phyloP scores from a whole-genome alignment of 2,329 filamentous ascomycete species.

The Hypoxylon sp. region DNA sequence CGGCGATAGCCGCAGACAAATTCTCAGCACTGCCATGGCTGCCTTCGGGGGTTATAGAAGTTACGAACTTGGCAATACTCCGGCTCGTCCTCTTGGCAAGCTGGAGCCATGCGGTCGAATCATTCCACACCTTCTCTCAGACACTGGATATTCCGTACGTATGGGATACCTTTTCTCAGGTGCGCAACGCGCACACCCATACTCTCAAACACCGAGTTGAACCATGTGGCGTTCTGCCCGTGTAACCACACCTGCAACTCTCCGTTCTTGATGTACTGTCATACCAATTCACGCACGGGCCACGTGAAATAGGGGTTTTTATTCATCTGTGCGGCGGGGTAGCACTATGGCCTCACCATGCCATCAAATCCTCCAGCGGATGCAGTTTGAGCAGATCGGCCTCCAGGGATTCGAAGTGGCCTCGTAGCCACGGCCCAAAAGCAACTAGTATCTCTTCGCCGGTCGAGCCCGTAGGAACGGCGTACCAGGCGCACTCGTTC shows the following conservation, averaged over 20 bases:
- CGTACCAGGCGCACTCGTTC: constrained; percentile 48
- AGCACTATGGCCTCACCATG: constrained; percentile 49
- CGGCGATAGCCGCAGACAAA: constrained; percentile 36
- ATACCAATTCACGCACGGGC: constrained; percentile 53
- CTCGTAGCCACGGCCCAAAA: constrained; percentile 43
- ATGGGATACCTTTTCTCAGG: constrained; percentile 54
- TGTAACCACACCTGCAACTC: constrained; percentile 47
- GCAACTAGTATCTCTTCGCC: constrained; percentile 45
- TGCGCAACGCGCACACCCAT: constrained; percentile 56
- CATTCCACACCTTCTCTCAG: constrained; percentile 47
- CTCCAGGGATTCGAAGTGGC: constrained; percentile 31
- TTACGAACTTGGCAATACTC: constrained; percentile 34
- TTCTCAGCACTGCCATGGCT: neutral
- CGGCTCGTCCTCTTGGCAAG: constrained; percentile 30
- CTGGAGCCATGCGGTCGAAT: constrained; percentile 42
- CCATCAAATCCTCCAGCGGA: constrained; percentile 35
- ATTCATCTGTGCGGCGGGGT: constrained; percentile 55
- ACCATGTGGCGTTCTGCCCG: constrained; percentile 53
- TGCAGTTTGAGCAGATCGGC: constrained; percentile 32
- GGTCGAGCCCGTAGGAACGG: constrained; percentile 36
- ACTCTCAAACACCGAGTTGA: constrained; percentile 46
- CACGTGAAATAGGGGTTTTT: constrained; percentile 55
- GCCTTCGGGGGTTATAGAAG: constrained; percentile 16
- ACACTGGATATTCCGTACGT: constrained; percentile 50
- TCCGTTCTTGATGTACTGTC: constrained; percentile 51